phyloP scores from a whole-genome alignment of 2,329 filamentous ascomycete genomes.

The Penicillium fuscoglaucum region DNA sequence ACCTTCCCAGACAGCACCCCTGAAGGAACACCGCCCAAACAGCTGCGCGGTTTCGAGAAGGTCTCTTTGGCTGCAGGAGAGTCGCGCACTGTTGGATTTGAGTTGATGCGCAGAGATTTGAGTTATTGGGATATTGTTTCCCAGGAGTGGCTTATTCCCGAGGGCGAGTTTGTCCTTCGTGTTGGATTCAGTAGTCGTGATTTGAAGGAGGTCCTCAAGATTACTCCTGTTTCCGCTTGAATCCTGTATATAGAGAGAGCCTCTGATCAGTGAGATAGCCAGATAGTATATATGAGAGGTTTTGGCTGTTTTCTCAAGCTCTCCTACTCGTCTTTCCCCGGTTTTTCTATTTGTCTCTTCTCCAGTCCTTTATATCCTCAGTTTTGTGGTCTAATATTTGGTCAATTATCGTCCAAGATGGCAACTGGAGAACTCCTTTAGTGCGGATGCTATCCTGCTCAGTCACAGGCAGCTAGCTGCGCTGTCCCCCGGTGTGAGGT shows the following conservation, averaged over 20 bases:
- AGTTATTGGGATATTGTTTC: constrained; percentile 62
- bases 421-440: too few species aligned
- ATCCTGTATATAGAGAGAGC: neutral
- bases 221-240: neutral
- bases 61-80: constrained; percentile 37
- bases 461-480: too few species aligned
- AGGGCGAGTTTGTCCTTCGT: constrained; percentile 16
- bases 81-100: constrained; percentile 52
- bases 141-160: constrained; percentile 57
- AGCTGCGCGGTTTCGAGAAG: constrained; percentile 66
- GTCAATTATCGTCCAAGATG: too few species aligned
- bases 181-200: constrained; percentile 21
- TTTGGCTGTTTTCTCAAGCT: neutral
- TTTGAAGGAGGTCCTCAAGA: constrained; percentile 2
- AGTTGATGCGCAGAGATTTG: constrained; percentile 60
- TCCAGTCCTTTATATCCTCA: too few species aligned
- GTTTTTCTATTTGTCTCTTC: too few species aligned
- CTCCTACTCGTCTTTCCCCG: neutral
- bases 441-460: too few species aligned
- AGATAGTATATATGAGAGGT: neutral
- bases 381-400: too few species aligned
- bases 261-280: neutral
- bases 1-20: constrained; percentile 14
- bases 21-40: constrained; percentile 43
- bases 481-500: too few species aligned